Evolutionary conservation across 148 eudicot genomes (phyloP), one percentile per base, ranked within the genome.

Genomic region (Chenopodium formosanum): DNA sequence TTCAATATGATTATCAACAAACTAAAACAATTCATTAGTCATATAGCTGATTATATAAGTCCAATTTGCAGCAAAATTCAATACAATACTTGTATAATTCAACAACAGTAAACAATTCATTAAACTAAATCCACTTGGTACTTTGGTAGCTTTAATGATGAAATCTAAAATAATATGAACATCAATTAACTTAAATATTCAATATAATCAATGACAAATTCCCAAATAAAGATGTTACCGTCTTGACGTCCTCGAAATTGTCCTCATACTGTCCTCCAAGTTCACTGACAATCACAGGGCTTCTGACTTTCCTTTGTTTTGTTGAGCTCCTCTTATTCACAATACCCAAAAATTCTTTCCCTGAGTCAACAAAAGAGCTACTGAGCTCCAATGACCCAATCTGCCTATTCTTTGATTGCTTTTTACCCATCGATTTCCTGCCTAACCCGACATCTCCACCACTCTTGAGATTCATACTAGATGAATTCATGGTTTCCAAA

Each of bases 221-320:
- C 52, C 19, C 16, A 46, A 65, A 40, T 48, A 37, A 63, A 79
- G 37, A 58, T n/a, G 84, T 89, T 90, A 96, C 99, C 83, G 82
- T 63, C 85, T 94, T 92, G 70, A 97, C 97, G 85, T 97, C 99
- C 72, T 84, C 94, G 46, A 94, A 97, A 76, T 76, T 87, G 63
- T 97, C 99, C 29, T 97, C 99, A 81, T 97, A 97, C 73, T 97
- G 98, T 9, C 98, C 99, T 25, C 83, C 99, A 76, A 96, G 77
- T 29, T 96, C 88, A 77, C 53, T 83, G 44, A 89, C 93, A 78
- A 97, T 83, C 82, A 86, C 87, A 40, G 88, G 81, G 52, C 93
- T 78, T 76, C 83, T 81, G n/a, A 70, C 74, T 84, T 86, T 90
- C 48, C 67, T 73, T 81, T 85, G 91, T 82, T 87, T 92, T 79